Base-by-base conservation (phyloP, 352 stramenopile species). In the Phytophthora fragariaefolia region DNA sequence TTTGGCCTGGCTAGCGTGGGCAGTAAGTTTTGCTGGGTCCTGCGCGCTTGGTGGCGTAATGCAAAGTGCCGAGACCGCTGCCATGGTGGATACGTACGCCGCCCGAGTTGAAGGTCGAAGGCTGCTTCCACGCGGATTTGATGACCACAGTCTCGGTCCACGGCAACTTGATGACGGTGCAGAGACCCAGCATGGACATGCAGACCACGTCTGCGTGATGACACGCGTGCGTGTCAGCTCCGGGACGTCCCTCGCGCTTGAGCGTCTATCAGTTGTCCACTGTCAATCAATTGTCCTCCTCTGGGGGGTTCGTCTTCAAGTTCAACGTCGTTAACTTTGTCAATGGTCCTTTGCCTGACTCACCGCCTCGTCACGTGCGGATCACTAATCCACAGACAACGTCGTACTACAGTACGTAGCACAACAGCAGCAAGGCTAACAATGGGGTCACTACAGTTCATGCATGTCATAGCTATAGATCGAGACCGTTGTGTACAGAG, bases 111-210 rank as follows among this genome's bases (percentile, higher is more conserved):
- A 71, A 71, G 61, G 4, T 20, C 54, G 34, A 64, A 64, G 50
- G 30, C 34, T 20, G 46, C 51, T 49, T 67, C 59, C 59, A 67
- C 58, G 48, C 58, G 48, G 48, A 52, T 59, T 66, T 66, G 59
- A 62, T 62, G 59, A 30, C 59, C 34, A 15, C 28, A 15, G 40
- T 20, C 12, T 27, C 51, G 22, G 7, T 59, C 42, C 59, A 62
- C 59, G 40, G 51, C 59, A 48, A 9, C 36, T 50, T 66, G 49
- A 66, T 67, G 51, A 67, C 59, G 50, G 59, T 49, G 27, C 40
- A 67, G 13, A 67, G n/a, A 67, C 58, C 45, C 18, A 36, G 40
- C 18, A 43, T 43, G 34, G 6, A n/a, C 34, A 43, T 43, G 34
- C 13, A 17, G n/a, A 20, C 9, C 15, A 43, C n/a, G 18, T 43